These are phyloP conservation scores for Arbutus unedo DNA, from an alignment of 148 eudicot species.

Conservation along the genomic window DNA sequence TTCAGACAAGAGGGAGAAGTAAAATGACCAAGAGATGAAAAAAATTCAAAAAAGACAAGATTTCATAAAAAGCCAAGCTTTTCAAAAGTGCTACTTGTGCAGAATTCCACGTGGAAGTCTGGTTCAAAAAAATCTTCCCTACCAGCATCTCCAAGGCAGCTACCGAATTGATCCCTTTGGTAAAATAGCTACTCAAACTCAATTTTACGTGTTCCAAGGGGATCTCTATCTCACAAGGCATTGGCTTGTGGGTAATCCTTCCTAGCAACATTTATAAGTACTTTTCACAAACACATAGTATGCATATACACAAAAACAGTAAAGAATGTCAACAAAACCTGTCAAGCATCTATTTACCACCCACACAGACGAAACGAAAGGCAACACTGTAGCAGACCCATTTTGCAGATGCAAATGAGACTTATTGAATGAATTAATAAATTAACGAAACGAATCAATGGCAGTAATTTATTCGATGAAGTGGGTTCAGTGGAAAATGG, in stretches of 20 bases:
- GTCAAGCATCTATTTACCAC: background rate
- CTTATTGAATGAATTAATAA: background rate
- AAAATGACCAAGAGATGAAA: background rate
- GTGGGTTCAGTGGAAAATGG: constrained; percentile 2
- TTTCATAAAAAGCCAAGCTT: background rate
- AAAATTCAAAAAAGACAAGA: background rate
- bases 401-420: background rate
- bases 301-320: constrained; percentile 10
- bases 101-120: background rate
- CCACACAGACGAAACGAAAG: background rate
- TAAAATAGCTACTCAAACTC: too few relatives aligned
- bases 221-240: too few relatives aligned
- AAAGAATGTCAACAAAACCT: background rate
- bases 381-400: background rate
- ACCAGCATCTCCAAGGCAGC: too few relatives aligned
- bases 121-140: background rate
- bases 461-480: background rate
- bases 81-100: background rate
- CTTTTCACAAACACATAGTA: constrained; percentile 50
- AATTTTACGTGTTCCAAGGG: too few relatives aligned
- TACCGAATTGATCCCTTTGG: too few relatives aligned
- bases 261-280: constrained; percentile 11
- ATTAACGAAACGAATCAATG: background rate
- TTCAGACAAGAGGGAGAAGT: background rate
- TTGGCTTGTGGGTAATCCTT: too few relatives aligned